These are phyloP conservation scores for Naematelia encephala DNA, from an alignment of 768 basidiomycete genomes.

Conservation along the genomic window DNA sequence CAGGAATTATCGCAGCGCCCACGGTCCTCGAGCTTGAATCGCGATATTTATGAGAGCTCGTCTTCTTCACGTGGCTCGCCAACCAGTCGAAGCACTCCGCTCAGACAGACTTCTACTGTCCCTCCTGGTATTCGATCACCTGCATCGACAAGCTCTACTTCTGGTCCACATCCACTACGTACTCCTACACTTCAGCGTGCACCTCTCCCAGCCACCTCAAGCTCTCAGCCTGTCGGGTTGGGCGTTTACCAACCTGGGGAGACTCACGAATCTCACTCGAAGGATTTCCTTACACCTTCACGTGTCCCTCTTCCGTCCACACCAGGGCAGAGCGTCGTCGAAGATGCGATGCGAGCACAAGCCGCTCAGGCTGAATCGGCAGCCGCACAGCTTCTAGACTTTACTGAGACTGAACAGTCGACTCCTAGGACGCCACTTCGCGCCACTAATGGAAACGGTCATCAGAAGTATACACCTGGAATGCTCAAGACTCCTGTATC, in stretches of 20 bases:
- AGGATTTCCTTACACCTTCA: not conserved
- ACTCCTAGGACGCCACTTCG: slow-evolving; percentile 52
- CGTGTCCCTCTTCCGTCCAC: not conserved
- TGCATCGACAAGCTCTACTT: slow-evolving; percentile 10
- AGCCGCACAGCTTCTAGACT: slow-evolving; percentile 78
- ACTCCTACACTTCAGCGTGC: slow-evolving; percentile 19
- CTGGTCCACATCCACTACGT: slow-evolving; percentile 5
- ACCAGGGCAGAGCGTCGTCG: slow-evolving; percentile 53
- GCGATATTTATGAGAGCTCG: slow-evolving; percentile 15
- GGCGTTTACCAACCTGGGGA: not conserved
- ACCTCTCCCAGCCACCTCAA: slow-evolving; percentile 8
- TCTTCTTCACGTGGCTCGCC: slow-evolving; percentile 25
- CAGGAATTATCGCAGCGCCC: slow-evolving; percentile 16
- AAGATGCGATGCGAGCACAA: slow-evolving; percentile 78
- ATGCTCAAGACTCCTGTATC: slow-evolving; percentile 27
- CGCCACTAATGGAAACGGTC: slow-evolving; percentile 53
- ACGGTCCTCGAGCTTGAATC: slow-evolving; percentile 13
- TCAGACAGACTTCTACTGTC: slow-evolving; percentile 18
- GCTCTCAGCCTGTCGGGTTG: not conserved
- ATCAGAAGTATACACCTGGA: not conserved
- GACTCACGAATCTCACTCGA: not conserved
- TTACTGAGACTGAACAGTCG: slow-evolving; percentile 53
- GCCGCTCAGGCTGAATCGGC: slow-evolving; percentile 93
- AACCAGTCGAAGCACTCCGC: slow-evolving; percentile 15
- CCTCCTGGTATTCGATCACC: slow-evolving; percentile 3